Base-by-base conservation (phyloP, 805 yeast species). In the Myxozyma melibiosi region DNA sequence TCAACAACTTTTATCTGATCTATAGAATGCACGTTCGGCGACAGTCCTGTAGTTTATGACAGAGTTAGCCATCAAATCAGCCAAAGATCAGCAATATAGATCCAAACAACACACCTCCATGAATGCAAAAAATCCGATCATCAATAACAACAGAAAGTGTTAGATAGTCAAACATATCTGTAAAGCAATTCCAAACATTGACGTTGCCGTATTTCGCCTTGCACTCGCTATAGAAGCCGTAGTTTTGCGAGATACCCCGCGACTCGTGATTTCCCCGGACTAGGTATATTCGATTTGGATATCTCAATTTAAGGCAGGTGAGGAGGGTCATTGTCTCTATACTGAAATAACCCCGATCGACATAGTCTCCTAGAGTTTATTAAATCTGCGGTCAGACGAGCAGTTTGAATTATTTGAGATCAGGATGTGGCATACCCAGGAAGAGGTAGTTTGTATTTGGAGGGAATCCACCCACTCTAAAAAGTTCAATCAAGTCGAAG, bases 211-310 rank as follows among this genome's bases (percentile, higher is more conserved):
- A 94, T 70, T 95, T 94, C 51, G 90, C 82, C 61, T 90, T 76
- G 64, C 97, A 94, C 73, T 94, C 99, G 0, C 97, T 84, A 70
- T 94, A 94, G 69, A 94, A 94, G 2, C 99, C 99, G 69, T 94
- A 94, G 70, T 91, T 89, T 63, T 96, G 96, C 4, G 99, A 95
- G 66, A 94, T 92, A 53, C 96, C 97, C 49, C 99, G 77, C 1
- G 96, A 87, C 72, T 94, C 99, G 71, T 94, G 99, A 70, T 94
- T 94, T 11, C 99, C 99, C 54, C 99, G 77, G 6, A 94, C 82
- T 51, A 94, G 75, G 65, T 82, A 84, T 2, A 94, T 85, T 43
- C 99, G 76, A 27, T 80, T 78, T 0, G 99, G 99, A 70, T 89
- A 91, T 65, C 97, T 79, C 57, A 95, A 78, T 70, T 91, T 92